Base-by-base conservation (phyloP, 1,139 yeast species). In the Debaryomycetaceae sp. region DNA sequence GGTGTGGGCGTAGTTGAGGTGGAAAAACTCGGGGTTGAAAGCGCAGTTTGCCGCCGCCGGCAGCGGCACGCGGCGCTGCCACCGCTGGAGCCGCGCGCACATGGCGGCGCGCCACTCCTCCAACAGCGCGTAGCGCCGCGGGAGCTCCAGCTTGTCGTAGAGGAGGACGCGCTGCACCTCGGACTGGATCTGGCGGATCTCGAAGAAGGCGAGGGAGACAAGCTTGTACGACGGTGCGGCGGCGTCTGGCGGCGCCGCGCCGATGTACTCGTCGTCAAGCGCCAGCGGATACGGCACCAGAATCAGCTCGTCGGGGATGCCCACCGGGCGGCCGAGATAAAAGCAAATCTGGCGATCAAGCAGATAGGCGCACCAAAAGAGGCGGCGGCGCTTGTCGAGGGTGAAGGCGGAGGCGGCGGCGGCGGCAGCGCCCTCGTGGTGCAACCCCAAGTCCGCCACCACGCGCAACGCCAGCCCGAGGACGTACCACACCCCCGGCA, bases 401-500 rank as follows among this genome's bases (percentile, higher is more conserved):
- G 74, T 65, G 43, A 73, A 78, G 0, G 81, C 70, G 2, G 46
- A 31, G 23, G 43, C 44, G 16, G 46, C 44, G n/a, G 39, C 42
- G 4, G 46, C 26, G 3, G 28, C 21, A 18, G 39, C 32, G 18
- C 61, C 56, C 40, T 77, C 94, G 22, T 78, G 75, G 51, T 86
- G 95, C 5, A 88, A 61, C 1, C 94, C 95, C 38, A 88, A 56
- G 52, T 86, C 96, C 16, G 86, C 84, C 44, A 93, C 80, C 32
- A 85, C 56, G 35, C 96, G 65, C 30, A 85, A 55, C 0, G 91
- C 91, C 5, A 85, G 75, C 0, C 96, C 96, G 39, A 85, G 61
- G 2, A 84, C 76, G 48, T 85, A 85, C 96, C 96, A 88, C n/a
- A 85, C 85, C 2, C 95, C 93, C 0, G 96, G 95, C 4, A 77